These are phyloP conservation scores for Exophiala xenobiotica DNA, from an alignment of 2,329 filamentous ascomycete genomes.

Conservation along the genomic window DNA sequence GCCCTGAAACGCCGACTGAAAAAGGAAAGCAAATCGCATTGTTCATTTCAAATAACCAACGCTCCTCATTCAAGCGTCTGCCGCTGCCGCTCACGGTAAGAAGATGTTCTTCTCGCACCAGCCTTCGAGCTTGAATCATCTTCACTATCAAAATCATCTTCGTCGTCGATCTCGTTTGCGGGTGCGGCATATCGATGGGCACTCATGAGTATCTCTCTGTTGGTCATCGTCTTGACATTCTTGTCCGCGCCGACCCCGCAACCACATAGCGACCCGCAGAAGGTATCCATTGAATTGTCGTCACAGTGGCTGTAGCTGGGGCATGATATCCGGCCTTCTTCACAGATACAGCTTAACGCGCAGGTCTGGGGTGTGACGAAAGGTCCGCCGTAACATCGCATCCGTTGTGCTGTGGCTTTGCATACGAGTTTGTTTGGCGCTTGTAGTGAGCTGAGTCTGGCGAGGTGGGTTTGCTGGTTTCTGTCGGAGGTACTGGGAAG, in stretches of 20 bases:
- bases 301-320: conserved; percentile 18
- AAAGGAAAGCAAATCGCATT: too few relatives aligned
- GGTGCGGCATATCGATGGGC: neutral
- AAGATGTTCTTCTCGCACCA: neutral
- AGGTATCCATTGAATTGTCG: conserved; percentile 17
- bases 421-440: conserved; percentile 7
- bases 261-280: conserved; percentile 12
- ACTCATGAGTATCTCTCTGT: conserved; percentile 2
- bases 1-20: too few relatives aligned
- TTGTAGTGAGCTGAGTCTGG: conserved; percentile 5
- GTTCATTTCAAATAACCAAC: too few relatives aligned
- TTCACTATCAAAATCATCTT: conserved; percentile 5
- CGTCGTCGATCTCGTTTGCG: neutral
- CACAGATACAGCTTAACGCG: conserved; percentile 6
- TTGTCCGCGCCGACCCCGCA: neutral
- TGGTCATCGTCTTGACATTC: neutral
- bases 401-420: conserved; percentile 9
- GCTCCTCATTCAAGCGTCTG: too few relatives aligned
- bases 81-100: neutral
- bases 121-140: neutral
- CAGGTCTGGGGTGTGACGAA: conserved; percentile 6
- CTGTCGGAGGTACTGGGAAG: neutral
- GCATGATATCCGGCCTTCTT: conserved; percentile 12
- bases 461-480: neutral
- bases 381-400: conserved; percentile 15